Evolutionary conservation across 495 filamentous ascomycete species (phyloP).

Genomic region (Lasiosphaeria hispida): DNA sequence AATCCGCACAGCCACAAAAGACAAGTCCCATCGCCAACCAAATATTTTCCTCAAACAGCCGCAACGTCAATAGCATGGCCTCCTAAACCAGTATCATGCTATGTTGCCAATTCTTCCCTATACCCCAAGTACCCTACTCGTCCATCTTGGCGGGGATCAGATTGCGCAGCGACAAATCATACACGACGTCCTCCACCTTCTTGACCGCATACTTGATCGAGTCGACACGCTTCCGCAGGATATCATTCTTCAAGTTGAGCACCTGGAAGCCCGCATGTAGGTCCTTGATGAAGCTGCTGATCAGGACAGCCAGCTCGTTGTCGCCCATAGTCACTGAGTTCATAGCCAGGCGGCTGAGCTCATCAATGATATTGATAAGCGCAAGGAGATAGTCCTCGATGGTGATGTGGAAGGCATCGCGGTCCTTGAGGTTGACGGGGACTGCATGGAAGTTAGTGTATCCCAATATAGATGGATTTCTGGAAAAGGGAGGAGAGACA

Average conservation of each 20-base stretch:
- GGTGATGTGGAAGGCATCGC: slow-evolving; percentile 88
- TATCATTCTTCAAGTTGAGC: slow-evolving; percentile 95
- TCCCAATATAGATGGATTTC: not conserved
- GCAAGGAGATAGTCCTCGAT: slow-evolving; percentile 95
- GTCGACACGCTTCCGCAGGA: slow-evolving; percentile 80
- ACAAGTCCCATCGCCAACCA: too few species aligned
- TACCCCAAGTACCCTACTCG: slow-evolving; percentile 10
- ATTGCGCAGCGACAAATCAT: slow-evolving; percentile 85
- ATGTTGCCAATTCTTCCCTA: not conserved
- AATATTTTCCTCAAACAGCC: too few species aligned
- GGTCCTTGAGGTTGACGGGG: slow-evolving; percentile 89
- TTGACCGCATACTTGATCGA: slow-evolving; percentile 96
- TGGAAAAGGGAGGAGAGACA: slow-evolving; percentile 18
- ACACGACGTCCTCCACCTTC: slow-evolving; percentile 97
- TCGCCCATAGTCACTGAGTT: slow-evolving; percentile 95
- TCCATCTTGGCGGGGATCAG: slow-evolving; percentile 56
- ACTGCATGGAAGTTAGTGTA: slow-evolving; percentile 49
- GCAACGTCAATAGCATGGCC: not conserved
- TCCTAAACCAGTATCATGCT: not conserved
- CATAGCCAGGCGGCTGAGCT: slow-evolving; percentile 87
- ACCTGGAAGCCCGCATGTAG: slow-evolving; percentile 94
- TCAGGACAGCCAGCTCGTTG: slow-evolving; percentile 75
- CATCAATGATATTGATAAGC: slow-evolving; percentile 81
- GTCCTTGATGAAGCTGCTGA: slow-evolving; percentile 92
- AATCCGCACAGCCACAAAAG: too few species aligned